A percentile compares a stretch with the other conserved stretches of the same genome.
Conservation (phyloP, 805 yeast genomes). For the Yarrowia hollandica region DNA sequence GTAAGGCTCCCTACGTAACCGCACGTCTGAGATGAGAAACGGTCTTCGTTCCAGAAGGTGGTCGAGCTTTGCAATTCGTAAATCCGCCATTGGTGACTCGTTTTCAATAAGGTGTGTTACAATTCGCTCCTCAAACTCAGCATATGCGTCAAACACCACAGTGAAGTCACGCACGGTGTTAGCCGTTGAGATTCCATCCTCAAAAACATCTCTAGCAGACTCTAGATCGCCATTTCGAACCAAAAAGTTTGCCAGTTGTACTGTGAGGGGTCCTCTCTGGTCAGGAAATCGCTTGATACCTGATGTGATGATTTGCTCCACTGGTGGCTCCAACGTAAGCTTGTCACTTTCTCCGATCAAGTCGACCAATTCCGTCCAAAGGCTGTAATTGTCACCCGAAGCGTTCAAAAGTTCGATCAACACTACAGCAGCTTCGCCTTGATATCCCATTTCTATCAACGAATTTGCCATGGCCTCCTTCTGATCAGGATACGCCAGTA, state of each 20-base stretch:
- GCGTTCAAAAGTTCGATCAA: constrained; percentile 44
- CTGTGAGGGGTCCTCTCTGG: constrained; percentile 53
- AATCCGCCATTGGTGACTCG: constrained; percentile 37
- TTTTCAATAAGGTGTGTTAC: constrained; percentile 42
- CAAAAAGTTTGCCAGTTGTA: constrained; percentile 52
- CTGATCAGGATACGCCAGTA: constrained; percentile 36
- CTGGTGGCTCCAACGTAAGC: constrained; percentile 33
- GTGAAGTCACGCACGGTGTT: constrained; percentile 62
- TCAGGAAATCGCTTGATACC: constrained; percentile 55
- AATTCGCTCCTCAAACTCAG: constrained; percentile 58
- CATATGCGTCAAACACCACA: constrained; percentile 58
- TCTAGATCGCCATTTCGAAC: constrained; percentile 44
- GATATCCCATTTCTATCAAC: constrained; percentile 35
- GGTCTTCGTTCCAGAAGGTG: constrained; percentile 57
- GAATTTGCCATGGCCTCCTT: constrained; percentile 37
- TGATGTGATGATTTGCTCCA: constrained; percentile 43
- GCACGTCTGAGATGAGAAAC: constrained; percentile 63
- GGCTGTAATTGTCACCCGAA: constrained; percentile 48
- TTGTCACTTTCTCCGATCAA: constrained; percentile 36
- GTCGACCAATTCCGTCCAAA: constrained; percentile 52
- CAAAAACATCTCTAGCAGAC: constrained; percentile 49
- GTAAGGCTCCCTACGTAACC: constrained; percentile 60
- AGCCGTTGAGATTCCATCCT: constrained; percentile 50
- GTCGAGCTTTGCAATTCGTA: constrained; percentile 54
- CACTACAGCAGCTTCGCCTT: constrained; percentile 38